Conservation (phyloP, 306 rosid genomes). For the Quercus cerris region DNA sequence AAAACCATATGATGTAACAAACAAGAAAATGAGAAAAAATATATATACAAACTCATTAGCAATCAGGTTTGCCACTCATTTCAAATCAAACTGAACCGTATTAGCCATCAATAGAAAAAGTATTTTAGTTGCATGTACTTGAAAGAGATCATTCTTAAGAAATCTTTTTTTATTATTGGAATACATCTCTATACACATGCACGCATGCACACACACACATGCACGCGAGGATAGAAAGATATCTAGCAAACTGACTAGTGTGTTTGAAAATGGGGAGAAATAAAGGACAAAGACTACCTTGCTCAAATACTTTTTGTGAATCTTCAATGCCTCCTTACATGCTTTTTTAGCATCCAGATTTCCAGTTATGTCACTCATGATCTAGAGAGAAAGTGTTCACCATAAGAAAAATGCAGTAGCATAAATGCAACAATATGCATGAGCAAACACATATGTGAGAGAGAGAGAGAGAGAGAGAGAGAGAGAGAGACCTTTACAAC, state of each 20-base stretch:
- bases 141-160: background rate
- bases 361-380: slow-evolving; percentile 68
- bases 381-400: slow-evolving; percentile 45
- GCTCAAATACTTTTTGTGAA: slow-evolving; percentile 84
- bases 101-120: background rate
- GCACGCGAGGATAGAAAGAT: background rate
- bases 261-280: background rate
- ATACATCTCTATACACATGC: no score
- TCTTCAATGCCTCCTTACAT: slow-evolving; percentile 69
- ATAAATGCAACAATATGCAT: slow-evolving; percentile 1
- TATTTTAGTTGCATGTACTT: background rate
- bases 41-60: no score
- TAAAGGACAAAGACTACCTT: slow-evolving; percentile 48
- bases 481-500: slow-evolving; percentile 60
- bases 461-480: slow-evolving; percentile 23
- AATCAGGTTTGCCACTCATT: no score
- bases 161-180: no score
- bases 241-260: background rate
- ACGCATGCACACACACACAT: no score
- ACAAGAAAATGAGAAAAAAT: background rate
- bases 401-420: slow-evolving; percentile 21
- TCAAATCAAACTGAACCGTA: no score
- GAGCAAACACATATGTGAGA: background rate
- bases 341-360: slow-evolving; percentile 87
- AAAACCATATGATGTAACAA: background rate